Evolutionary conservation across 352 stramenopile genomes (phyloP).

Genomic region (Phytophthora sansomeana): DNA sequence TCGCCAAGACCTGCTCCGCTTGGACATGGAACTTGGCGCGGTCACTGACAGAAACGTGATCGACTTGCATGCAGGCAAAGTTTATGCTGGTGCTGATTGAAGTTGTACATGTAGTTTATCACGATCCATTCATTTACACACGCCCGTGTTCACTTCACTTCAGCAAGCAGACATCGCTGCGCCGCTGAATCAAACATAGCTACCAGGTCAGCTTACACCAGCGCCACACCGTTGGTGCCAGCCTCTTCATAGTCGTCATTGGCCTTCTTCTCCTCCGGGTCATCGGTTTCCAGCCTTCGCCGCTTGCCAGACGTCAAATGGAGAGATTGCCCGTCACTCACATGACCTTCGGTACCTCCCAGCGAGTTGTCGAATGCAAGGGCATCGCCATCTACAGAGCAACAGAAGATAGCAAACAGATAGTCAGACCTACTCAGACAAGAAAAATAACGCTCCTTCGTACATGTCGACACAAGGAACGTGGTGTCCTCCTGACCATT

Average conservation of each 20-base stretch:
- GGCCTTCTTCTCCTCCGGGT: conserved; percentile 25
- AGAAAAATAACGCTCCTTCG: conserved; percentile 7
- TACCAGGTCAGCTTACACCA: conserved; percentile 24
- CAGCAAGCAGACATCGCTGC: not conserved
- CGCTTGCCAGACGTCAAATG: conserved; percentile 30
- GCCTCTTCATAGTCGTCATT: conserved; percentile 22
- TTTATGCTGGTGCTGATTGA: not conserved
- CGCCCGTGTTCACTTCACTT: not conserved
- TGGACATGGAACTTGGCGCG: not conserved
- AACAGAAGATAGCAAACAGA: conserved; percentile 5
- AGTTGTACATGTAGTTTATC: not conserved
- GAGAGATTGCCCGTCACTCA: conserved; percentile 23
- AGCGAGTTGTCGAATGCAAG: conserved; percentile 48
- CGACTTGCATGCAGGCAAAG: not conserved
- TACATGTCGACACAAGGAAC: conserved; percentile 47
- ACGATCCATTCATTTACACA: not conserved
- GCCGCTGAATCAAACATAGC: not conserved
- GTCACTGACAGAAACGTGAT: no score
- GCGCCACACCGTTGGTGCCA: conserved; percentile 18
- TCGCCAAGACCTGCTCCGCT: not conserved
- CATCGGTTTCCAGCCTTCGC: conserved; percentile 24
- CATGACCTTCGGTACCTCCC: conserved; percentile 22
- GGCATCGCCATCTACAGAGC: conserved; percentile 39
- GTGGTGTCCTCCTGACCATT: conserved; percentile 36
- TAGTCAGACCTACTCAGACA: conserved; percentile 4